Base-by-base conservation (phyloP, 2,329 filamentous ascomycete genomes). In the Phyllosticta citriasiana region DNA sequence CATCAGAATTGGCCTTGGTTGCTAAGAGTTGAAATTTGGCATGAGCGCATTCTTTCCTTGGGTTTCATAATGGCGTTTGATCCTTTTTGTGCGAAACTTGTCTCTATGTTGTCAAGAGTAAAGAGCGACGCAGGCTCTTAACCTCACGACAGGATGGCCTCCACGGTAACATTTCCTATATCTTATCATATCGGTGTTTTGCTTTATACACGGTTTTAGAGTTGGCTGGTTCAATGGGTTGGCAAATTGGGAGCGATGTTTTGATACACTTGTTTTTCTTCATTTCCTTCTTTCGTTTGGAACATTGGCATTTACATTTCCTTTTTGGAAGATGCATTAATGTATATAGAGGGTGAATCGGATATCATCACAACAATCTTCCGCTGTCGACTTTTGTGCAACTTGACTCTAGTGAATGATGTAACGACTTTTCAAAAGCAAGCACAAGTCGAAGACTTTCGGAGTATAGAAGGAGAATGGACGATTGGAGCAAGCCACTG, bases 1-100 rank as follows among this genome's bases (percentile, higher is more conserved):
- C 62, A 77, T 80, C 62, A 68, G 75, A 63, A 73, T 76, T 63
- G 78, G 76, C 19, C 66, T 75, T 26, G 72, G 71, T 73, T 62
- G 57, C 6, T 55, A 35, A 62, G 56, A 14, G 19, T 27, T 22
- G 25, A n/a, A 47, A 24, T 25, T 47, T 54, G 27, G 5, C 10
- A 1, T n/a, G n/a, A 47, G 40, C 40, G 40, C 40, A 47, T 47
- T 47, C 40, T 47, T 47, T 47, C n/a, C 14, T 47, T 47, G 40
- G 40, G 40, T 4, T 47, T 47, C 14, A 7, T n/a, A 47, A n/a
- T 16, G 40, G 40, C 40, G 40, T 40, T 14, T 55, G 16, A 3
- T 35, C 33, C 7, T 55, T 16, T 22, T 52, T 35, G 52, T 27
- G 7, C 27, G 5, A 30, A 30, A 4, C 35, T 35, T 53, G 19